phyloP scores from a whole-genome alignment of 768 basidiomycete genomes.

The Mycena belliarum region DNA sequence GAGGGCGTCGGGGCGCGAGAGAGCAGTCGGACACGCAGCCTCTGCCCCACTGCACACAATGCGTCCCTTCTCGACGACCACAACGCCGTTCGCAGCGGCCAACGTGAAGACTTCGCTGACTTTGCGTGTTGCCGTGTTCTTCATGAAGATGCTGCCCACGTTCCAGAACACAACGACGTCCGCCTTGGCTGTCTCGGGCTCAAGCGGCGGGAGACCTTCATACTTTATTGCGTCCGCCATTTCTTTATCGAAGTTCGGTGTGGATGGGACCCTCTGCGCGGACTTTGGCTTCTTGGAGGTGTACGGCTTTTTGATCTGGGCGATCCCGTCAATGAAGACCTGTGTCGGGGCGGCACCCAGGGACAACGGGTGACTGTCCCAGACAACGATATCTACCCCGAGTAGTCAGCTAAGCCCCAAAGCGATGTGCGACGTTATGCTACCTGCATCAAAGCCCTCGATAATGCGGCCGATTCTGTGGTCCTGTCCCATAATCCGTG shows the following conservation, averaged over 20 bases:
- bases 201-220: slow-evolving; percentile 66
- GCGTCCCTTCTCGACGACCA: slow-evolving; percentile 11
- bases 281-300: slow-evolving; percentile 43
- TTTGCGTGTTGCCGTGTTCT: background rate
- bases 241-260: slow-evolving; percentile 65
- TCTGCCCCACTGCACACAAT: slow-evolving; percentile 9
- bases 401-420: background rate
- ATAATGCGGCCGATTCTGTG: slow-evolving; percentile 8
- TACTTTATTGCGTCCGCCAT: slow-evolving; percentile 58
- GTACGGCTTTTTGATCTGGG: slow-evolving; percentile 50
- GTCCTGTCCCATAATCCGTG: background rate
- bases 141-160: slow-evolving; percentile 11
- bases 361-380: slow-evolving; percentile 79
- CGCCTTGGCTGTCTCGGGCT: background rate
- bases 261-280: slow-evolving; percentile 51
- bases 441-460: slow-evolving; percentile 70
- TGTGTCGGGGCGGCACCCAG: slow-evolving; percentile 81
- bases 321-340: slow-evolving; percentile 83
- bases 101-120: slow-evolving; percentile 9
- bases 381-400: slow-evolving; percentile 51
- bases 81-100: slow-evolving; percentile 3
- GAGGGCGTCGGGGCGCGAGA: slow-evolving; percentile 1
- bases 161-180: slow-evolving; percentile 17
- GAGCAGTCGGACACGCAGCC: background rate
- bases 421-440: background rate